Evolutionary conservation across 441 rosid species (phyloP), one percentile per base, ranked within the genome.

Genomic region (Biscutella laevigata): DNA sequence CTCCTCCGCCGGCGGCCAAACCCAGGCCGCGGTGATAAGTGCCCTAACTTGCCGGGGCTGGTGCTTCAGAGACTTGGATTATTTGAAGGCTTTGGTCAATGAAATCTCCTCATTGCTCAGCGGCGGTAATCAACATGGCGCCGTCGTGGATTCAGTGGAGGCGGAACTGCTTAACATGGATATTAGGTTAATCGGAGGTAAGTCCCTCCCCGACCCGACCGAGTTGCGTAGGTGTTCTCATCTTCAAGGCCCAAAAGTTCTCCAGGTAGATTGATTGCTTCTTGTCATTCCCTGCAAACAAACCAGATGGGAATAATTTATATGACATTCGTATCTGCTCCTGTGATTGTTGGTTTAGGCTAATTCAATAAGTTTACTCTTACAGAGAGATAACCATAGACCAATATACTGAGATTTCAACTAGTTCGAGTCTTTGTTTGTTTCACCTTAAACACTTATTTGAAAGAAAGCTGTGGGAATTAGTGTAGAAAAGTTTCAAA

Each of bases 81-180:
- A 78, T 55, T 42, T 83, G 20, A 57, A 64, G 16, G 64, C 81
- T 44, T 21, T 75, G 21, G 68, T 70, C 49, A n/a, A 35, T 2
- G 57, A 66, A 25, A 49, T 78, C 52, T 77, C 71, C 12, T 67
- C 75, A 5, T 80, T 74, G 42, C 55, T 79, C 36, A 50, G 77
- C 37, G 86, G 77, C 25, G 78, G 72, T 47, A 39, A 30, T 4
- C 71, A 67, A 57, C 7, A 74, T 6, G 16, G 12, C 41, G 70
- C 69, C 10, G 30, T 86, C 40, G 80, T 79, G 4, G 76, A 76
- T 15, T 75, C 81, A 21, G 72, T 83, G 41, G 95, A 84, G 57
- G 57, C 80, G 53, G 92, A 84, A 76, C 82, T 90, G 3, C 75
- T 87, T 45, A 87, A 83, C 69, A 73, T 53, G 75, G 96, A 90